phyloP scores from a whole-genome alignment of 2,329 filamentous ascomycete genomes.

The Alternaria hordeiaustralica region DNA sequence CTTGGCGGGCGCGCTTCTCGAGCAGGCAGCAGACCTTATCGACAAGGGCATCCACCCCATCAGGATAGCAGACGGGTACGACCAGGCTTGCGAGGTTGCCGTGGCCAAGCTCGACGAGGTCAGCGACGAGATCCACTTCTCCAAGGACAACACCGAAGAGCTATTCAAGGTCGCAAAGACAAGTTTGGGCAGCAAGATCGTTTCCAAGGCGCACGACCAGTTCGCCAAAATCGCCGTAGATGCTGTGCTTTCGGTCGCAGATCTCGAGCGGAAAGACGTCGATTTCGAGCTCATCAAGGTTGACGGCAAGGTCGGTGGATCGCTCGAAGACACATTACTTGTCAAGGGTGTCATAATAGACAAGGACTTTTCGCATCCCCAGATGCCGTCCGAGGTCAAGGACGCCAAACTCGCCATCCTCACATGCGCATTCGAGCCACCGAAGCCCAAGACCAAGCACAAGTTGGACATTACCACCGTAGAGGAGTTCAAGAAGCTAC shows the following conservation, averaged over 20 bases:
- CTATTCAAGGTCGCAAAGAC: slow-evolving; percentile 94
- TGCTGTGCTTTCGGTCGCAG: slow-evolving; percentile 93
- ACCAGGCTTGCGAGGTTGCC: slow-evolving; percentile 96
- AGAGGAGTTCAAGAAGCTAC: slow-evolving; percentile 97
- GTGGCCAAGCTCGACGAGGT: slow-evolving; percentile 91
- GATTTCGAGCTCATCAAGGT: slow-evolving; percentile 99
- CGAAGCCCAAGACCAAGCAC: slow-evolving; percentile 99
- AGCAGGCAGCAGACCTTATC: slow-evolving; percentile 96
- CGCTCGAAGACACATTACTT: slow-evolving; percentile 89
- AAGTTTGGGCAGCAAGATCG: slow-evolving; percentile 96
- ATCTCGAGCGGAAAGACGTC: slow-evolving; percentile 94
- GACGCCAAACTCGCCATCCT: slow-evolving; percentile 98
- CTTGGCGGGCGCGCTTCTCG: slow-evolving; percentile 88
- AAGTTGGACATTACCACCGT: slow-evolving; percentile 97
- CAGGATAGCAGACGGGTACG: slow-evolving; percentile 96
- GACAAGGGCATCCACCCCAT: slow-evolving; percentile 99
- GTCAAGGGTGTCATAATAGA: slow-evolving; percentile 98
- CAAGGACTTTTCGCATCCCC: slow-evolving; percentile 99
- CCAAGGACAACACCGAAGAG: slow-evolving; percentile 79
- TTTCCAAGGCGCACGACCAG: slow-evolving; percentile 97
- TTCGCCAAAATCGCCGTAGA: slow-evolving; percentile 98
- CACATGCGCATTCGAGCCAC: slow-evolving; percentile 97
- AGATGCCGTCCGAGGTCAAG: slow-evolving; percentile 94
- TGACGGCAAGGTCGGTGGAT: slow-evolving; percentile 94
- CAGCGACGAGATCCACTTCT: slow-evolving; percentile 88